These are phyloP conservation scores for Rhizopogon rudus DNA, from an alignment of 768 basidiomycete species.

Conservation along the genomic window DNA sequence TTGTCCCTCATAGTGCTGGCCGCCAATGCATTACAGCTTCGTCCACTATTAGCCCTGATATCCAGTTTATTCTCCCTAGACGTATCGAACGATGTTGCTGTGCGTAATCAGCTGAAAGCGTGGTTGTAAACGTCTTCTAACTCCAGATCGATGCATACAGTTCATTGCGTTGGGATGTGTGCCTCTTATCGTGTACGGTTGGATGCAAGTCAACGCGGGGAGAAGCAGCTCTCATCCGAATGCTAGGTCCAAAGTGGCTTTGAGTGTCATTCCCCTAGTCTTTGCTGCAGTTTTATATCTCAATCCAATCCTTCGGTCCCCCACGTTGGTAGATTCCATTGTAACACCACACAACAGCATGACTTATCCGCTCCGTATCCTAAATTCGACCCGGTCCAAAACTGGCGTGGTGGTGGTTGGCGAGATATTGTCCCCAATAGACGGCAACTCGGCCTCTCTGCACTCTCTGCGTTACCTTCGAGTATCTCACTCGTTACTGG, in stretches of 20 bases:
- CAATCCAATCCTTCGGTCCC: conserved; percentile 40
- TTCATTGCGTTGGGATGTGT: conserved; percentile 20
- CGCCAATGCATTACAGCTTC: conserved; percentile 22
- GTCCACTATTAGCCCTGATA: conserved; percentile 14
- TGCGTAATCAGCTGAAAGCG: conserved; percentile 6
- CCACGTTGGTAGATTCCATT: conserved; percentile 54
- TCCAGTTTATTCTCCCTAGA: conserved; percentile 15
- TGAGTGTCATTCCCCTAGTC: conserved; percentile 19
- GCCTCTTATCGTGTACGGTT: conserved; percentile 9
- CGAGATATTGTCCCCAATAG: conserved; percentile 47
- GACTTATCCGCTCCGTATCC: conserved; percentile 53
- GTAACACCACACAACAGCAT: conserved; percentile 46
- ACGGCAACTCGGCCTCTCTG: conserved; percentile 25
- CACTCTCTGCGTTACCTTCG: conserved; percentile 59
- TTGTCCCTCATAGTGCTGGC: conserved; percentile 21
- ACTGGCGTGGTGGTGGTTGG: conserved; percentile 85
- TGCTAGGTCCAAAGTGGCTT: background rate
- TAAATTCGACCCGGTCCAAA: conserved; percentile 61
- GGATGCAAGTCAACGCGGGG: background rate
- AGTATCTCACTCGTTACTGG: conserved; percentile 60
- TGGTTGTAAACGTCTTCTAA: background rate
- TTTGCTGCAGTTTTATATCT: conserved; percentile 32
- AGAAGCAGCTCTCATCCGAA: background rate
- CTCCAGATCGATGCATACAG: conserved; percentile 4
- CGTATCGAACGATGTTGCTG: conserved; percentile 14